Evolutionary conservation across 345 rosid species (phyloP), one percentile per base, ranked within the genome.

Genomic region (Microthlaspi erraticum): DNA sequence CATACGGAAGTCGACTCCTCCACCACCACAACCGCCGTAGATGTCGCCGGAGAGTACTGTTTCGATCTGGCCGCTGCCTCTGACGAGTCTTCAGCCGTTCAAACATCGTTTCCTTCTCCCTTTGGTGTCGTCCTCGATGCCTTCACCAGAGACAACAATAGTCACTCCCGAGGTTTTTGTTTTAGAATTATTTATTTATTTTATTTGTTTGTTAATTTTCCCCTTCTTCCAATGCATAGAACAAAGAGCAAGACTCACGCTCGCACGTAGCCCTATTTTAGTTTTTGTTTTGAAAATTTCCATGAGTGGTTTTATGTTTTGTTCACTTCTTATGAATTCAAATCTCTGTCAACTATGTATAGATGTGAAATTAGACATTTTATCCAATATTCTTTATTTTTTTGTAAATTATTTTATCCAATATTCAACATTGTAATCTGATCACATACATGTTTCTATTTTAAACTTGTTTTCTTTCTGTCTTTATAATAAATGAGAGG

Each of bases 51-150:
- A 10, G 88, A 77, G 49, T 63, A 56, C 32, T 80, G 87, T 75
- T 87, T 77, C 65, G 82, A 77, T 81, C 78, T 80, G 48, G 18
- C 84, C 62, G 62, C 80, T 5, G 81, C 75, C 45, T 66, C 70
- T 39, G 74, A 78, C 17, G 77, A 52, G 52, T 36, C 81, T 46
- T 60, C 87, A 16, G 74, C 89, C 37, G 64, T 61, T 37, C 77
- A 83, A 66, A 78, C 81, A 41, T 77, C 72, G 43, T 77, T 81
- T 20, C 75, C 86, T 54, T 71, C 86, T 17, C 66, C 88, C 60
- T 87, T 80, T 58, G 88, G 85, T 68, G 79, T 80, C 14, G 81
- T 73, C 37, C 86, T 84, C 70, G 90, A 89, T 80, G 82, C 84
- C 52, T 84, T 84, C 86, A 75, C 81, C 45, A 73, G 71, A 77